phyloP scores from a whole-genome alignment of 208 protist genomes.

The Naegleria lovaniensis region DNA sequence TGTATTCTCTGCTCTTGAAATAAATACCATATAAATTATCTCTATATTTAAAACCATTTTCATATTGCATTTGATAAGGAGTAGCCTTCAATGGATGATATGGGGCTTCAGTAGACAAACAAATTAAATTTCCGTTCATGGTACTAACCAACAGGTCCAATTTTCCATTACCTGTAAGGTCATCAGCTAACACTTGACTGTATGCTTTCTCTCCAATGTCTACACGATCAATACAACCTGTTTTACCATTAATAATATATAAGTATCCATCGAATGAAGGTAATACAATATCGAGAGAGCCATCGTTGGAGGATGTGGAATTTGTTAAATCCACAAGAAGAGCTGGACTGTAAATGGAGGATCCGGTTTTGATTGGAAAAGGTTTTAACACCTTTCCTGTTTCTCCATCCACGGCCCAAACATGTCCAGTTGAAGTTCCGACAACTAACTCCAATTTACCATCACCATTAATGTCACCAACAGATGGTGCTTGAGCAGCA shows the following conservation, averaged over 20 bases:
- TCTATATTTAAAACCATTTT: background rate
- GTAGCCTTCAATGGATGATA: slow-evolving; percentile 51
- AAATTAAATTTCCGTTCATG: slow-evolving; percentile 70
- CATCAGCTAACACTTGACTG: slow-evolving; percentile 69
- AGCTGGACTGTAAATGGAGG: background rate
- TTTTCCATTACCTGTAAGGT: slow-evolving; percentile 75
- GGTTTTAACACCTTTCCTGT: slow-evolving; percentile 51
- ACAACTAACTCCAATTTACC: slow-evolving; percentile 71
- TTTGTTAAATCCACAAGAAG: background rate
- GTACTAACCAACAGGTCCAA: slow-evolving; percentile 77
- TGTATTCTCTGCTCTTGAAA: background rate
- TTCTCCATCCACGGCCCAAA: slow-evolving; percentile 70
- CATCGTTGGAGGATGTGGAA: background rate
- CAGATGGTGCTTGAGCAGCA: slow-evolving; percentile 56
- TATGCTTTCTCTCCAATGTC: slow-evolving; percentile 75
- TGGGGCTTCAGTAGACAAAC: slow-evolving; percentile 59
- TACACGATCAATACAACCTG: slow-evolving; percentile 69
- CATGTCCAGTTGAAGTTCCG: slow-evolving; percentile 59
- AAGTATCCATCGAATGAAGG: slow-evolving; percentile 73
- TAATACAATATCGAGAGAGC: slow-evolving; percentile 59
- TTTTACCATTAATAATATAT: slow-evolving; percentile 65
- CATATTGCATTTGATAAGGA: background rate
- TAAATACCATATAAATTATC: background rate
- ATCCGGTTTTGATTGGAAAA: slow-evolving; percentile 54
- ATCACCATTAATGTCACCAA: slow-evolving; percentile 80